Conservation (phyloP, 768 basidiomycete genomes). For the Agrocybe pediades region DNA sequence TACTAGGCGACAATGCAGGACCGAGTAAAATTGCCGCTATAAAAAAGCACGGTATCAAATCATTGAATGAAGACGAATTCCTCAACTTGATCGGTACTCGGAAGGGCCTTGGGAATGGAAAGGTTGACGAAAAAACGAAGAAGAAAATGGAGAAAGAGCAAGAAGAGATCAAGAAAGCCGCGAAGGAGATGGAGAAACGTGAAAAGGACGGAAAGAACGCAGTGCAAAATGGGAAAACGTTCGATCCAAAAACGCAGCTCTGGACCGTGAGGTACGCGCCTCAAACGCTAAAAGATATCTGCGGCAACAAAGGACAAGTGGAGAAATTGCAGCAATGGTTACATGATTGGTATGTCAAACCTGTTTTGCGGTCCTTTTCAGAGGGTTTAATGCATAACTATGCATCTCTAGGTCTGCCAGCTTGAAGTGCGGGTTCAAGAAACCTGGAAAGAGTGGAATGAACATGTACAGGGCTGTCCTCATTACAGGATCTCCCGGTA, state of each 20-base stretch:
- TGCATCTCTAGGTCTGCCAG: constrained; percentile 62
- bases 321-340: constrained; percentile 91
- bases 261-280: constrained; percentile 98
- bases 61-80: constrained; percentile 87
- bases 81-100: constrained; percentile 79
- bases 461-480: constrained; percentile 85
- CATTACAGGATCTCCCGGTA: constrained; percentile 93
- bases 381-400: neutral
- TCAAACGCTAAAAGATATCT: constrained; percentile 82
- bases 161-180: constrained; percentile 69
- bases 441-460: constrained; percentile 90
- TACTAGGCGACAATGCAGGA: constrained; percentile 88
- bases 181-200: constrained; percentile 75
- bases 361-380: neutral
- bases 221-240: constrained; percentile 24
- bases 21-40: constrained; percentile 87
- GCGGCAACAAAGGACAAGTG: constrained; percentile 91
- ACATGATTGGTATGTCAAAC: constrained; percentile 73
- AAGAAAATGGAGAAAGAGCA: constrained; percentile 84
- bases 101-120: constrained; percentile 47
- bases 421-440: constrained; percentile 81
- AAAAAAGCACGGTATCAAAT: constrained; percentile 74
- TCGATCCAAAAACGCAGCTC: constrained; percentile 63
- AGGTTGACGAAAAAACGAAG: constrained; percentile 75
- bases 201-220: constrained; percentile 54